Conservation (phyloP, 139 green algal species). For the Nannochloris sp. region DNA sequence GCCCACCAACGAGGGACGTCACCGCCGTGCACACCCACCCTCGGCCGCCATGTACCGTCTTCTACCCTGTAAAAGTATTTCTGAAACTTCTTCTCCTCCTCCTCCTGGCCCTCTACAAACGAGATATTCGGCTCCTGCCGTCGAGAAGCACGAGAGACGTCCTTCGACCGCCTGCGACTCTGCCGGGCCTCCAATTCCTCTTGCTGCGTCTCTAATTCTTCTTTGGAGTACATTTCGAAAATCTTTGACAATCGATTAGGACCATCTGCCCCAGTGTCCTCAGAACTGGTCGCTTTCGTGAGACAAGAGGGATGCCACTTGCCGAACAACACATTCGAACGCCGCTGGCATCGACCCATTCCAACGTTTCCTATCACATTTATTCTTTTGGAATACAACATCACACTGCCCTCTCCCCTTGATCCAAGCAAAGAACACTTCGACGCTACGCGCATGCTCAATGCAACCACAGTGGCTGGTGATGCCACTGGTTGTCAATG, state of each 20-base stretch:
- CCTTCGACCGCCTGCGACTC: background rate
- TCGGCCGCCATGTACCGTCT: background rate
- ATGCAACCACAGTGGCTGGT: too few species aligned
- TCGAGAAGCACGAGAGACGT: background rate
- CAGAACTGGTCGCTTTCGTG: too few species aligned
- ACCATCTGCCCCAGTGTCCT: background rate
- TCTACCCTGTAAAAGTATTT: constrained; percentile 2
- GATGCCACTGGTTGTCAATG: too few species aligned
- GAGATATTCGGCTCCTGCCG: background rate
- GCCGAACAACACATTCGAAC: too few species aligned
- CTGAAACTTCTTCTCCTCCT: background rate
- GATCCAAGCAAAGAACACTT: too few species aligned
- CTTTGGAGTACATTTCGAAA: constrained; percentile 6
- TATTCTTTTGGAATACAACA: too few species aligned
- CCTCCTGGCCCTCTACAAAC: background rate
- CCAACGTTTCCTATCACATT: too few species aligned
- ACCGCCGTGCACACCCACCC: constrained; percentile 1
- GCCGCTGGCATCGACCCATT: too few species aligned
- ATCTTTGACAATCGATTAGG: constrained; percentile 1
- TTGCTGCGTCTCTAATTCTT: constrained; percentile 1
- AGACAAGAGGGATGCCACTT: too few species aligned
- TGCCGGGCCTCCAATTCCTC: constrained; percentile 6
- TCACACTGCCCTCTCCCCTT: too few species aligned
- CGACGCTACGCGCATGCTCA: too few species aligned
- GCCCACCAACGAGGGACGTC: constrained; percentile 7